Evolutionary conservation across 2,329 filamentous ascomycete genomes (phyloP).

Genomic region (Cladosporium sp.): DNA sequence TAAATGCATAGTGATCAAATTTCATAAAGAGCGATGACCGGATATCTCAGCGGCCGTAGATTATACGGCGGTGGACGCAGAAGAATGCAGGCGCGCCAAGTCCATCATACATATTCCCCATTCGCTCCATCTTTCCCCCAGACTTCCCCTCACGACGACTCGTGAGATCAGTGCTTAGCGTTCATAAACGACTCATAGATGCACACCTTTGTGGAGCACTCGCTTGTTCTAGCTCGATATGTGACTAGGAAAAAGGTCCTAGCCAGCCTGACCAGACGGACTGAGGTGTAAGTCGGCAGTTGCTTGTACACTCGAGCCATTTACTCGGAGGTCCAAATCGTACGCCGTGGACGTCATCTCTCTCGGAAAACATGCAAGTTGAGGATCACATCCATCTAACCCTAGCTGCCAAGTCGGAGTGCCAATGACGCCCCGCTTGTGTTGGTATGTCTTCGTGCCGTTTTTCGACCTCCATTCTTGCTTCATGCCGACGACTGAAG

Average conservation of each 20-base stretch:
- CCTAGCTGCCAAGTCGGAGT: neutral
- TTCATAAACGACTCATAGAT: neutral
- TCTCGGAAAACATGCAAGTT: neutral
- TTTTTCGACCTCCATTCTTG: neutral
- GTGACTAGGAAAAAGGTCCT: neutral
- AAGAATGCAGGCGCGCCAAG: neutral
- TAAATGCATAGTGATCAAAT: neutral
- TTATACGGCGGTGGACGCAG: neutral
- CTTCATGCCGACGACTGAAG: neutral
- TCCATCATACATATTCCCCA: neutral
- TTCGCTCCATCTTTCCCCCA: neutral
- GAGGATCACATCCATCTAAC: neutral
- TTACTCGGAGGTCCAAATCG: neutral
- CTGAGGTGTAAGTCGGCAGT: neutral
- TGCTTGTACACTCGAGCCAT: neutral
- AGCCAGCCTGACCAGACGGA: neutral
- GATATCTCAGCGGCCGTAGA: neutral
- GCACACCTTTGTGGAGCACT: neutral
- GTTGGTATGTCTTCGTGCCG: neutral
- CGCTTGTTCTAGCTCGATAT: neutral
- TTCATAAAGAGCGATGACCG: neutral
- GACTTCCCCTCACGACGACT: neutral
- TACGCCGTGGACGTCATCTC: neutral
- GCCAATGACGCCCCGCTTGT: neutral
- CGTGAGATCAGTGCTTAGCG: neutral